Percentiles rank a stretch among this genome's conserved stretches.
These are phyloP conservation scores for Phytophthora citrophthora DNA, from an alignment of 352 stramenopile species.

Conservation along the genomic window DNA sequence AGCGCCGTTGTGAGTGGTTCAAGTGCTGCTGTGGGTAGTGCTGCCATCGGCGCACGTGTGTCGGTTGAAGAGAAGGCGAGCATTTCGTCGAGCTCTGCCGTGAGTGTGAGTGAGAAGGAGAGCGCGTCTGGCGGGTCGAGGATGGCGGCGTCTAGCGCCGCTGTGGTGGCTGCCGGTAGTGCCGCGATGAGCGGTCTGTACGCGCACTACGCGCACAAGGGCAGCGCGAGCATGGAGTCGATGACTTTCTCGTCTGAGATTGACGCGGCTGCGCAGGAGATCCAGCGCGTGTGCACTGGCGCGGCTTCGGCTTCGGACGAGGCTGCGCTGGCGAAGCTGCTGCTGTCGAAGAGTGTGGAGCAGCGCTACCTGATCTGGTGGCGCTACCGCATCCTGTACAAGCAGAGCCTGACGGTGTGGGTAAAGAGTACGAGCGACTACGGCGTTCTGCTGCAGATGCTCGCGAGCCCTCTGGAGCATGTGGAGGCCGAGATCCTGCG, in stretches of 20 bases:
- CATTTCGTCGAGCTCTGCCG: conserved; percentile 3
- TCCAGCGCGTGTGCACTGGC: conserved; percentile 37
- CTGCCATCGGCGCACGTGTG: conserved; percentile 2
- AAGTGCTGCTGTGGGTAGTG: conserved; percentile 19
- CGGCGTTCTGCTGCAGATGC: conserved; percentile 57
- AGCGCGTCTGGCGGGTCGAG: conserved; percentile 1
- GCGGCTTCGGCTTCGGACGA: conserved; percentile 23
- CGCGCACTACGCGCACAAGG: conserved; percentile 12
- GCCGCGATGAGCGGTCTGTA: conserved; percentile 21
- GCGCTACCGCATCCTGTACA: conserved; percentile 52
- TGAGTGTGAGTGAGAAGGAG: conserved; percentile 2
- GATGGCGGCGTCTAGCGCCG: conserved; percentile 11
- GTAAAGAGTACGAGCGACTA: conserved; percentile 58
- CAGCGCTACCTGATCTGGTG: conserved; percentile 33
- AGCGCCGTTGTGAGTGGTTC: conserved; percentile 42
- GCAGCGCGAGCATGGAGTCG: conserved; percentile 19
- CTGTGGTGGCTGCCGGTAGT: conserved; percentile 2
- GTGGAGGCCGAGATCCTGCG: conserved; percentile 66
- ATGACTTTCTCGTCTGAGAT: conserved; percentile 45
- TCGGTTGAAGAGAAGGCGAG: conserved; percentile 25
- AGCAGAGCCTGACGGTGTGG: conserved; percentile 60
- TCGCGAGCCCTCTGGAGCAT: conserved; percentile 51
- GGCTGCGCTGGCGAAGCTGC: conserved; percentile 20
- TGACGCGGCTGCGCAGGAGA: conserved; percentile 51
- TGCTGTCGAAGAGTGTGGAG: conserved; percentile 22